Evolutionary conservation across 331 rosid species (phyloP).

Genomic region (Rhamnella rubrinervis): DNA sequence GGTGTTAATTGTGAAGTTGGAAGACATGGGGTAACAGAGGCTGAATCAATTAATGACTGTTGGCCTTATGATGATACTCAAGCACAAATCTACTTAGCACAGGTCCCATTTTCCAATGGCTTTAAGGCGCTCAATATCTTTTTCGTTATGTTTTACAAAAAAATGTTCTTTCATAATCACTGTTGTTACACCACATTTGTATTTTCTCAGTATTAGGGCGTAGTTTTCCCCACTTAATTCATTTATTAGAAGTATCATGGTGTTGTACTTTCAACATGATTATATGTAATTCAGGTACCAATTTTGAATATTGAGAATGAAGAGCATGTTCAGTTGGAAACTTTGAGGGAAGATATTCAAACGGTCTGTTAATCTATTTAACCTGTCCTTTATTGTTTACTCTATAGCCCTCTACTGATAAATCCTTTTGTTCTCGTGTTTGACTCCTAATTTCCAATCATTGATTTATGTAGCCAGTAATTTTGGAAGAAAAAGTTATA

Average conservation of each 20-base stretch:
- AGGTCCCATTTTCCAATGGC: conserved; percentile 45
- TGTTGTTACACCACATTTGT: conserved; percentile 3
- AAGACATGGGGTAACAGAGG: conserved; percentile 19
- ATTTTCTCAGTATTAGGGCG: conserved; percentile 5
- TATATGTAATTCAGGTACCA: conserved; percentile 51
- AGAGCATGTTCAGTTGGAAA: conserved; percentile 62
- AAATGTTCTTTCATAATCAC: background rate
- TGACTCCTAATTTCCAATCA: conserved; percentile 8
- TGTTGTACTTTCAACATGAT: conserved; percentile 15
- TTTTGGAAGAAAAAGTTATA: conserved; percentile 56
- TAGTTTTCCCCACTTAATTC: background rate
- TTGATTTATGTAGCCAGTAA: conserved; percentile 55
- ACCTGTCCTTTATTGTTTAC: conserved; percentile 15
- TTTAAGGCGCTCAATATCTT: conserved; percentile 8
- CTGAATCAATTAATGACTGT: conserved; percentile 25
- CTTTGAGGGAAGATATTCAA: conserved; percentile 56
- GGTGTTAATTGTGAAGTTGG: conserved; percentile 24
- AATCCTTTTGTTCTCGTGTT: background rate
- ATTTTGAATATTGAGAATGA: conserved; percentile 46
- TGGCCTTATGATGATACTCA: conserved; percentile 46
- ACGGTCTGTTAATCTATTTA: conserved; percentile 42
- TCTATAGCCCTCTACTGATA: conserved; percentile 6
- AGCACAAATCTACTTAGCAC: conserved; percentile 77
- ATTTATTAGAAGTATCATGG: conserved; percentile 4
- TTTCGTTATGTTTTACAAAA: background rate